These are phyloP conservation scores for Thelonectria olida DNA, from an alignment of 2,329 filamentous ascomycete genomes.

Conservation along the genomic window DNA sequence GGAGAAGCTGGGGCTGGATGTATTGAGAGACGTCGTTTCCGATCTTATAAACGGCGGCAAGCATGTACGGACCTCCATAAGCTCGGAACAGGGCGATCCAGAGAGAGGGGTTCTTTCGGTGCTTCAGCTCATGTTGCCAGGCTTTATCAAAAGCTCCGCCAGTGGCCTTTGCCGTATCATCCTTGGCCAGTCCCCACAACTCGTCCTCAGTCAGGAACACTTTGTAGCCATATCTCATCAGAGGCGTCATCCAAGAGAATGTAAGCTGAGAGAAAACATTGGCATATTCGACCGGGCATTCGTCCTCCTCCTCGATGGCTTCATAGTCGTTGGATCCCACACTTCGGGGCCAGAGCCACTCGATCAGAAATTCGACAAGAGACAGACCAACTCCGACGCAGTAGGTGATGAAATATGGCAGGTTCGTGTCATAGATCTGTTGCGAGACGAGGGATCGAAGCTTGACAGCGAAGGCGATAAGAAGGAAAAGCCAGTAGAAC, in stretches of 20 bases:
- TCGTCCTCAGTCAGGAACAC: constrained; percentile 94
- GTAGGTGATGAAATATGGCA: constrained; percentile 82
- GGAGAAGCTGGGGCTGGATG: constrained; percentile 88
- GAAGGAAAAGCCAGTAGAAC: constrained; percentile 90
- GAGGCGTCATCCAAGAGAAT: constrained; percentile 97
- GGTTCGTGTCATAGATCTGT: constrained; percentile 70
- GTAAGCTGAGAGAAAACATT: constrained; percentile 93
- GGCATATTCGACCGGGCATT: constrained; percentile 86
- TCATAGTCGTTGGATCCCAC: constrained; percentile 64
- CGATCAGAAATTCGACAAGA: constrained; percentile 75
- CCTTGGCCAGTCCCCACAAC: constrained; percentile 87
- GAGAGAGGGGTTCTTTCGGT: constrained; percentile 71
- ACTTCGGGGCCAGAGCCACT: constrained; percentile 88
- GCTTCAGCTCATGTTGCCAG: constrained; percentile 80
- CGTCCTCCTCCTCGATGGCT: constrained; percentile 66
- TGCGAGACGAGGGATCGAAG: constrained; percentile 86
- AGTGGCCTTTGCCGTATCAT: constrained; percentile 81
- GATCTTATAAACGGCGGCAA: constrained; percentile 88
- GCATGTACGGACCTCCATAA: constrained; percentile 84
- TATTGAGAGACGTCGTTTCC: constrained; percentile 88
- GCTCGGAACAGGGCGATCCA: constrained; percentile 87
- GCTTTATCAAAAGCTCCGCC: constrained; percentile 74
- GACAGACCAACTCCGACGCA: constrained; percentile 76
- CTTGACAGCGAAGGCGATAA: constrained; percentile 83
- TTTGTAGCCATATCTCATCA: constrained; percentile 96